Conservation (phyloP, 352 stramenopile species). For the Lagenidium sp. region DNA sequence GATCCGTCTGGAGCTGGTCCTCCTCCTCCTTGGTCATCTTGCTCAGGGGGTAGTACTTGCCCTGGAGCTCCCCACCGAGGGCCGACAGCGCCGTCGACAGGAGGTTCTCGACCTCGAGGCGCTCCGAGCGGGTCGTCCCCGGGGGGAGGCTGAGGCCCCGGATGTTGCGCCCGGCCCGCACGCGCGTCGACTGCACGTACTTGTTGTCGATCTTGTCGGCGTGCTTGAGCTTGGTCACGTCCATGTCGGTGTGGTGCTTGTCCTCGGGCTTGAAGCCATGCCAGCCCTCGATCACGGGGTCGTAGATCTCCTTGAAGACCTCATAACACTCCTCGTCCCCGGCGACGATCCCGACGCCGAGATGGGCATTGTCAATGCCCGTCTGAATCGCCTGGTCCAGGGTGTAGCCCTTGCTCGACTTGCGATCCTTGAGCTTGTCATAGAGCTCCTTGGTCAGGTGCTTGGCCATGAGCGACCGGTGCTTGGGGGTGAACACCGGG, state of each 20-base stretch:
- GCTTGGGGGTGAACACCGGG: conserved; percentile 72
- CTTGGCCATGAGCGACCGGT: conserved; percentile 85
- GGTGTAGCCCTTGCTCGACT: conserved; percentile 72
- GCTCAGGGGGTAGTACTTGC: conserved; percentile 85
- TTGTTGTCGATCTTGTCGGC: conserved; percentile 52
- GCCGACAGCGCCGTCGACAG: conserved; percentile 64
- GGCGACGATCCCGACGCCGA: conserved; percentile 76
- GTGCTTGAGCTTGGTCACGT: conserved; percentile 63
- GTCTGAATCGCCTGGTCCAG: conserved; percentile 83
- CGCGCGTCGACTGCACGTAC: conserved; percentile 90
- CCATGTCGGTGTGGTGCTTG: conserved; percentile 77
- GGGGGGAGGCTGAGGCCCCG: conserved; percentile 83
- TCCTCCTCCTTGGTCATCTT: conserved; percentile 89
- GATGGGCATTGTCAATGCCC: conserved; percentile 70
- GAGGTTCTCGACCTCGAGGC: conserved; percentile 78
- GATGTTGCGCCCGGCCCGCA: conserved; percentile 88
- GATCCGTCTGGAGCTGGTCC: conserved; percentile 85
- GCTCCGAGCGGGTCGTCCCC: conserved; percentile 77
- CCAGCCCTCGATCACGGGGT: conserved; percentile 83
- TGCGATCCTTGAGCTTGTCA: conserved; percentile 65
- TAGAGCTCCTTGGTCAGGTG: conserved; percentile 75
- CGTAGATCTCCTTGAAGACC: conserved; percentile 78
- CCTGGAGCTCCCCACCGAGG: conserved; percentile 67
- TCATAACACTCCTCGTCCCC: conserved; percentile 80
- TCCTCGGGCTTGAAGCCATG: conserved; percentile 76